Evolutionary conservation across 78 protist genomes (phyloP), one percentile per base, ranked within the genome.

Genomic region (Abeoforma whisleri): DNA sequence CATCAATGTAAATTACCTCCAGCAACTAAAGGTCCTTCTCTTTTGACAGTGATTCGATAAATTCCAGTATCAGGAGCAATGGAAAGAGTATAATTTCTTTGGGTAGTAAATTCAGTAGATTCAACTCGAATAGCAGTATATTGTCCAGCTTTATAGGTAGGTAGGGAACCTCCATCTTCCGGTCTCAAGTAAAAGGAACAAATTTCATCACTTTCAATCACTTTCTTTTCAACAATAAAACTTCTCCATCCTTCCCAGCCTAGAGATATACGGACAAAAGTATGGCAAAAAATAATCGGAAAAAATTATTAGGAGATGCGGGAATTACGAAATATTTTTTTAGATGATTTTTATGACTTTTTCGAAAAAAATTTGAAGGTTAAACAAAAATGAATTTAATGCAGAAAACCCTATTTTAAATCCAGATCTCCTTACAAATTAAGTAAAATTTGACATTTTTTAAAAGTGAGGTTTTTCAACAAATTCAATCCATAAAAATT

Each of bases 21-120:
- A 68, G 70, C n/a, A 0, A 68, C 48, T 68, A 68, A 28, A 68
- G 70, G n/a, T n/a, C 28, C 70, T n/a, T n/a, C 70, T 74, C n/a
- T n/a, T n/a, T n/a, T n/a, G n/a, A n/a, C n/a, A n/a, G n/a, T n/a
- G n/a, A n/a, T n/a, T n/a, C n/a, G n/a, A n/a, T n/a, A n/a, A n/a
- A n/a, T n/a, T n/a, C n/a, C n/a, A n/a, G n/a, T 57, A 28, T 25
- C n/a, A 57, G 82, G 34, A 25, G n/a, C 38, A 2, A 25, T 5
- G 0, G 82, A 77, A 2, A 77, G 82, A 8, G 82, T 40, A 12
- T 77, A 77, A 57, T 77, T 77, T 30, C 82, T n/a, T 0, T 5
- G 25, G 2, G 34, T 31, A 16, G 0, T 33, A 31, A n/a, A 33
- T 39, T 28, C 30, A 5, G 71, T n/a, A 77, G 31, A 33, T 28